A percentile compares a stretch with the other conserved stretches of the same genome.
phyloP scores from a whole-genome alignment of 2,329 filamentous ascomycete genomes.

The Claviceps arundinis region DNA sequence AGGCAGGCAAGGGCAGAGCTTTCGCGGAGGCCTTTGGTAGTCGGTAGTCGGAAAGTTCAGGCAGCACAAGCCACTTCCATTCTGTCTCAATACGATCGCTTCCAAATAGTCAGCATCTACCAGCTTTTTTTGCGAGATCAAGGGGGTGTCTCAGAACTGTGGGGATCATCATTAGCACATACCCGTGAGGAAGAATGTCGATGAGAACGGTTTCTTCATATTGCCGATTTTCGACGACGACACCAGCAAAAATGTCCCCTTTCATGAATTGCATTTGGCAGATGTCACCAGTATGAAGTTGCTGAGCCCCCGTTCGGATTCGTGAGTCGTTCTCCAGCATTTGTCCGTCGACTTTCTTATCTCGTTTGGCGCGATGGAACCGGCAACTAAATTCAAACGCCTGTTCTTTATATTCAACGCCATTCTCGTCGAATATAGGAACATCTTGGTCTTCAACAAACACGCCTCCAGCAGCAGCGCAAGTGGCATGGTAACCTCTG shows the following conservation, averaged over 20 bases:
- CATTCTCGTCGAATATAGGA: slow-evolving; percentile 78
- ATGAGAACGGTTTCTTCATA: slow-evolving; percentile 66
- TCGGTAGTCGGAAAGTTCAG: slow-evolving; percentile 56
- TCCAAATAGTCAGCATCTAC: slow-evolving; percentile 24
- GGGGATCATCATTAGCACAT: slow-evolving; percentile 24
- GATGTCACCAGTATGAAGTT: slow-evolving; percentile 58
- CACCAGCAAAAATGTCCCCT: slow-evolving; percentile 81
- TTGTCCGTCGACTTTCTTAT: slow-evolving; percentile 58
- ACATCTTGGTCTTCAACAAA: slow-evolving; percentile 80
- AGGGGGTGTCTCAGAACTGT: too few relatives aligned
- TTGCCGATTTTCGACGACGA: slow-evolving; percentile 69
- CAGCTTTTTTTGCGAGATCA: too few relatives aligned
- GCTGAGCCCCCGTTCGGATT: slow-evolving; percentile 53
- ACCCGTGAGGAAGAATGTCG: slow-evolving; percentile 76
- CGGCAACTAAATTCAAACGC: slow-evolving; percentile 90
- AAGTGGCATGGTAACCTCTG: slow-evolving; percentile 87
- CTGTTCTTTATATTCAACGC: slow-evolving; percentile 81
- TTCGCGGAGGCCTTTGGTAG: slow-evolving; percentile 63
- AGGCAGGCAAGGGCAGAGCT: slow-evolving; percentile 56
- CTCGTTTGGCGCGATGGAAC: slow-evolving; percentile 80
- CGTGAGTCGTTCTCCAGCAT: slow-evolving; percentile 56
- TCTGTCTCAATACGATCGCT: slow-evolving; percentile 67
- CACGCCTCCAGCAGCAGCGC: slow-evolving; percentile 81
- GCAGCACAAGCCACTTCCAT: slow-evolving; percentile 71
- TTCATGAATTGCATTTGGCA: slow-evolving; percentile 77